Conservation (phyloP, 208 protist species). For the Trypanosoma melophagium region DNA sequence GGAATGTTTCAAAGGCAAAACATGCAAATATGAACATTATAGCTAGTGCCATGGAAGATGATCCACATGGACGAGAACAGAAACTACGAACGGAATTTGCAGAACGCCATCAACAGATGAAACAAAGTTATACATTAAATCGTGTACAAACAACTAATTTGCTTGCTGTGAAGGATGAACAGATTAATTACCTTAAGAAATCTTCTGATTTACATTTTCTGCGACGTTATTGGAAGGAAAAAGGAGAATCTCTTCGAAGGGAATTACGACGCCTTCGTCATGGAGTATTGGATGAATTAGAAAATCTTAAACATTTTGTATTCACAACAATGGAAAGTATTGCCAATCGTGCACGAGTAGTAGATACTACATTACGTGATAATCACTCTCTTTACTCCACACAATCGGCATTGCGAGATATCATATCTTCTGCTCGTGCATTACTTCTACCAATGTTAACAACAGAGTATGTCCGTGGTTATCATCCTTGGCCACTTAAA, state of each 20-base stretch:
- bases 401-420: slow-evolving; percentile 49
- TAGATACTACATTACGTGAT: slow-evolving; percentile 62
- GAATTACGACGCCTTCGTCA: slow-evolving; percentile 46
- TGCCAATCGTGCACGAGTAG: slow-evolving; percentile 43
- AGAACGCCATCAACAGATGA: slow-evolving; percentile 52
- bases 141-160: slow-evolving; percentile 48
- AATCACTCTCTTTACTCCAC: slow-evolving; percentile 56
- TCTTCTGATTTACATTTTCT: slow-evolving; percentile 62
- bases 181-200: slow-evolving; percentile 61
- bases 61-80: slow-evolving; percentile 39
- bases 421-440: slow-evolving; percentile 60
- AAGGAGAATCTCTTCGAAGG: slow-evolving; percentile 38
- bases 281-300: slow-evolving; percentile 44
- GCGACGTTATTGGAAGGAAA: slow-evolving; percentile 31
- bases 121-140: slow-evolving; percentile 47
- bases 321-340: slow-evolving; percentile 49
- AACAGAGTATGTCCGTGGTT: slow-evolving; percentile 75
- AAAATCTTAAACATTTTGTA: slow-evolving; percentile 48
- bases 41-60: slow-evolving; percentile 30
- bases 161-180: slow-evolving; percentile 50
- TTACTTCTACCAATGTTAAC: slow-evolving; percentile 82
- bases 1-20: slow-evolving; percentile 16
- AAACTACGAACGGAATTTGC: slow-evolving; percentile 50
- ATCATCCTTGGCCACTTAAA: slow-evolving; percentile 87
- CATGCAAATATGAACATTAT: slow-evolving; percentile 35